Conservation (phyloP, 1,284 basidiomycete genomes). For the Ustilago sp. region DNA sequence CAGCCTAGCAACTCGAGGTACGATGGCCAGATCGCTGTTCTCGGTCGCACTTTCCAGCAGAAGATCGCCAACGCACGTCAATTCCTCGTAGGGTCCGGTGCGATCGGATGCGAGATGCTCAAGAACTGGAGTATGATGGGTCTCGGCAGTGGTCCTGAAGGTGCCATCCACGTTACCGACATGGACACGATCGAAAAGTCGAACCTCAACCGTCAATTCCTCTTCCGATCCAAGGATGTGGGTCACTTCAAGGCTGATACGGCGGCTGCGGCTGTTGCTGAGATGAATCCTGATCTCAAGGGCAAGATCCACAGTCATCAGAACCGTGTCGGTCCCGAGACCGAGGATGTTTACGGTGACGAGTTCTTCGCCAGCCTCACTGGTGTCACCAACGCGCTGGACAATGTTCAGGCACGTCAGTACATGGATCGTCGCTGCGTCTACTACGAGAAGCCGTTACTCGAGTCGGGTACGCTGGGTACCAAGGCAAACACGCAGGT, state of each 20-base stretch:
- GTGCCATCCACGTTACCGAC: constrained; percentile 93
- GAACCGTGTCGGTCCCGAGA: constrained; percentile 89
- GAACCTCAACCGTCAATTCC: constrained; percentile 97
- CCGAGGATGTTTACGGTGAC: constrained; percentile 94
- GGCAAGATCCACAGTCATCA: constrained; percentile 91
- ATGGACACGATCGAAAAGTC: constrained; percentile 99
- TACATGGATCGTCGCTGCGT: constrained; percentile 99
- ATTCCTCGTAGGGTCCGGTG: constrained; percentile 97
- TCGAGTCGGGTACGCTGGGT: constrained; percentile 97
- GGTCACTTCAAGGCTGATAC: constrained; percentile 98
- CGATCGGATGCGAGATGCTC: constrained; percentile 99
- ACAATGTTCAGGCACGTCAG: constrained; percentile 93
- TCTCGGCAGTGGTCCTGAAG: constrained; percentile 83
- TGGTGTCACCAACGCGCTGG: constrained; percentile 99
- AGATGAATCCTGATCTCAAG: constrained; percentile 94
- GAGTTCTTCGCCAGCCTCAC: constrained; percentile 86
- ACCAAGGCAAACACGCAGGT: constrained; percentile 99
- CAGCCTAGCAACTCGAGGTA: constrained; percentile 86
- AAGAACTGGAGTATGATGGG: constrained; percentile 99
- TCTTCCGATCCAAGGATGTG: constrained; percentile 96
- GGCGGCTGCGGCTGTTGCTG: constrained; percentile 88
- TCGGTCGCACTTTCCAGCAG: constrained; percentile 91
- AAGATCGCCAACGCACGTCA: constrained; percentile 91
- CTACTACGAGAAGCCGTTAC: constrained; percentile 93
- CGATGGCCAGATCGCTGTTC: constrained; percentile 95